Evolutionary conservation across 2,329 filamentous ascomycete species (phyloP).

Genomic region (Huntiella omanensis): DNA sequence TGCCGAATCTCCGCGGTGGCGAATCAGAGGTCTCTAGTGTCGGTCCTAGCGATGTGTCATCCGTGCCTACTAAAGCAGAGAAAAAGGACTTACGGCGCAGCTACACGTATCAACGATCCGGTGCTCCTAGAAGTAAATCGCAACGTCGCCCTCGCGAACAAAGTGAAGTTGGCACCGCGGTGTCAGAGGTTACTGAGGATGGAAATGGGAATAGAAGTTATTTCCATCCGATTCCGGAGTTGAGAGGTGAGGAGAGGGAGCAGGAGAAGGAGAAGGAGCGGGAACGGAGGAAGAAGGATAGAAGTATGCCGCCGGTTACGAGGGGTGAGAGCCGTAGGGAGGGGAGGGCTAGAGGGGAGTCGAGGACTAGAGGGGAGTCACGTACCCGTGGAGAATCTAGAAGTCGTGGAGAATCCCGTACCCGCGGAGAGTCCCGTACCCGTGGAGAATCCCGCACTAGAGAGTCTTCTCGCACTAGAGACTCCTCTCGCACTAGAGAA

Average conservation of each 20-base stretch:
- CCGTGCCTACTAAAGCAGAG: not conserved
- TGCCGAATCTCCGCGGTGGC: slow-evolving; percentile 9
- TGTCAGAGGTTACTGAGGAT: slow-evolving; percentile 16
- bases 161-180: slow-evolving; percentile 14
- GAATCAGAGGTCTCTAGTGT: slow-evolving; percentile 5
- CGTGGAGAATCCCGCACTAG: slow-evolving; percentile 3
- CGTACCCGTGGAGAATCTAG: slow-evolving; percentile 2
- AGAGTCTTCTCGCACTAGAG: not conserved
- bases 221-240: slow-evolving; percentile 34
- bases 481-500: no score
- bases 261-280: no score
- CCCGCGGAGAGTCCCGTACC: not conserved
- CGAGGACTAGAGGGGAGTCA: slow-evolving; percentile 4
- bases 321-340: slow-evolving; percentile 12
- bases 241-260: slow-evolving; percentile 14
- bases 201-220: slow-evolving; percentile 40
- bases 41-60: slow-evolving; percentile 2
- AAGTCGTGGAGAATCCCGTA: not conserved
- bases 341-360: slow-evolving; percentile 12
- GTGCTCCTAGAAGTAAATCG: slow-evolving; percentile 13
- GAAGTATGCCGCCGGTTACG: slow-evolving; percentile 14
- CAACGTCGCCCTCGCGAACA: slow-evolving; percentile 16
- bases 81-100: slow-evolving; percentile 22
- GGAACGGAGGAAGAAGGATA: no score
- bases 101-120: slow-evolving; percentile 32